These are phyloP conservation scores for Cyclocybe cylindracea DNA, from an alignment of 768 basidiomycete species.

Conservation along the genomic window DNA sequence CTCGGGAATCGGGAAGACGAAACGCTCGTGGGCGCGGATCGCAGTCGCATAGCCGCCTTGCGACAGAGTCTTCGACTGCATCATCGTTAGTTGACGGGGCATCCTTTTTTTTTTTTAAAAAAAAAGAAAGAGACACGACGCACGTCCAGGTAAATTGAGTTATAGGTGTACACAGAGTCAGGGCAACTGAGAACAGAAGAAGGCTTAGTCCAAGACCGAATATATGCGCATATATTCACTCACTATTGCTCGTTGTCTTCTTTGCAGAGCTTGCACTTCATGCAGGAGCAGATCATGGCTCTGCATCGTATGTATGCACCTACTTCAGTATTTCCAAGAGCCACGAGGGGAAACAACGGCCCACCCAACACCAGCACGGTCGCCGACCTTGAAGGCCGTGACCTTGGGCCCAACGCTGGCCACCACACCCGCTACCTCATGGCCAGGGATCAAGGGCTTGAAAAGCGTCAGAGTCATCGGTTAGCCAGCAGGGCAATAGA, in stretches of 20 bases:
- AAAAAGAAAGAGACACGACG: neutral
- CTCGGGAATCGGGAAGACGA: slow-evolving; percentile 61
- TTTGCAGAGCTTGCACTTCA: slow-evolving; percentile 49
- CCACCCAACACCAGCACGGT: slow-evolving; percentile 50
- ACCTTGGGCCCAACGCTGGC: slow-evolving; percentile 56
- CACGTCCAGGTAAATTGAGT: slow-evolving; percentile 39
- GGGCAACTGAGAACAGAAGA: slow-evolving; percentile 35
- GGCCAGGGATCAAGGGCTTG: slow-evolving; percentile 42
- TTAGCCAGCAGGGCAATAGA: neutral
- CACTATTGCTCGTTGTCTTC: slow-evolving; percentile 55
- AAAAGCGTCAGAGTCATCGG: neutral
- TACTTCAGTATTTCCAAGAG: slow-evolving; percentile 2
- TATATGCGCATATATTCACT: slow-evolving; percentile 1
- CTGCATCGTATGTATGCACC: no score
- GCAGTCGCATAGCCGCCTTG: slow-evolving; percentile 51
- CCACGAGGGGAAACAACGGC: neutral
- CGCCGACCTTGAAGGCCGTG: slow-evolving; percentile 54
- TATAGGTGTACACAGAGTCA: slow-evolving; percentile 41
- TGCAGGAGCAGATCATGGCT: slow-evolving; percentile 48
- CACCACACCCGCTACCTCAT: slow-evolving; percentile 59
- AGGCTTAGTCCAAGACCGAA: neutral
- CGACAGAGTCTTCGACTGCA: slow-evolving; percentile 32
- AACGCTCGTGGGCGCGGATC: slow-evolving; percentile 49
- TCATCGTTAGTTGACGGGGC: neutral
- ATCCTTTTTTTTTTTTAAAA: no score